Percentiles rank a stretch among this genome's conserved stretches.
These are phyloP conservation scores for Bimuria novae-zelandiae DNA, from an alignment of 2,329 filamentous ascomycete species.

Conservation along the genomic window DNA sequence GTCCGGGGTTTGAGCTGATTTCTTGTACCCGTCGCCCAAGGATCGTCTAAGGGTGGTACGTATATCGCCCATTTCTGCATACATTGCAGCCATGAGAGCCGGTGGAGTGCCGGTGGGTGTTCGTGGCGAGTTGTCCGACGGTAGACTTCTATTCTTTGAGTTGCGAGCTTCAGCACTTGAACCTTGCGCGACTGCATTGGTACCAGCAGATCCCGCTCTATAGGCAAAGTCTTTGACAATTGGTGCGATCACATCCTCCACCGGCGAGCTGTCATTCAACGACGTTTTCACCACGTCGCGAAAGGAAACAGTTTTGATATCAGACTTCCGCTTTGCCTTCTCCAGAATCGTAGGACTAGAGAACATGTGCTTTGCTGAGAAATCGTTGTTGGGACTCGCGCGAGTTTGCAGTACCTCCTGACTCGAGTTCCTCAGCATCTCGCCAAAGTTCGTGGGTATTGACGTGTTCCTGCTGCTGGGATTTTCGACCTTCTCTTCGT, in stretches of 20 bases:
- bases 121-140: background rate
- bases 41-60: background rate
- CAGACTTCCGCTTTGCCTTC: background rate
- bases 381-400: background rate
- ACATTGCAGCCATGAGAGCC: background rate
- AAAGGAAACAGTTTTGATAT: background rate
- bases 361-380: background rate
- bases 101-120: slow-evolving; percentile 2
- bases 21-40: background rate
- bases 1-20: background rate
- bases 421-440: slow-evolving; percentile 6
- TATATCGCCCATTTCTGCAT: slow-evolving; percentile 2
- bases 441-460: slow-evolving; percentile 4
- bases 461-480: background rate
- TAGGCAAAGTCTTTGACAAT: background rate
- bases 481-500: background rate
- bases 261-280: no score
- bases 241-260: background rate
- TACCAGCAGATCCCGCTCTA: no score
- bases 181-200: background rate
- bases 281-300: background rate
- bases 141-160: background rate
- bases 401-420: background rate
- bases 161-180: background rate
- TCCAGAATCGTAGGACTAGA: background rate